Evolutionary conservation across 805 yeast species (phyloP), one percentile per base, ranked within the genome.

Genomic region (Peterozyma xylosa): DNA sequence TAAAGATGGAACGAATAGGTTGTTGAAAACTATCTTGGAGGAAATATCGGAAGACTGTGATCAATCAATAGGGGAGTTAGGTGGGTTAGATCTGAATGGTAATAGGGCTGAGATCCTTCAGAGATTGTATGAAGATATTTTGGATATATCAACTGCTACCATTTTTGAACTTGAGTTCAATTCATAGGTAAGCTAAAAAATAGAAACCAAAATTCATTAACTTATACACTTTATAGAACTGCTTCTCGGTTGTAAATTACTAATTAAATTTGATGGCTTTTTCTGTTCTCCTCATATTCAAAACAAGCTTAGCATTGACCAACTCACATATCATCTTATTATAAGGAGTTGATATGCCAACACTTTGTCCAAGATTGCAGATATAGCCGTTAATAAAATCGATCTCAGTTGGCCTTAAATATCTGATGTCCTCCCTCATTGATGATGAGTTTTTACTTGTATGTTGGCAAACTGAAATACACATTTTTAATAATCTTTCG

Each of bases 381-480:
- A 91, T 69, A 55, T 79, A 86, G 1, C 97, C 97, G 58, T 90
- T 93, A 46, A 91, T 80, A 56, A 74, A 84, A 48, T 82, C 85
- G 21, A 91, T 76, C 57, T 93, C 99, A 0, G 93, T 86, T 11
- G 68, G 71, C 50, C 74, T 72, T 47, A 74, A 63, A 49, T 62
- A 57, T 40, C 68, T 54, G 13, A 80, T 64, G 53, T 91, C 98
- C 46, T 76, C 79, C 41, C 86, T 66, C 90, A 83, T 84, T 13
- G 86, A 78, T 5, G 86, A 73, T 38, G 77, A 71, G 55, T 90
- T 91, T 35, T 70, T 57, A 11, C 13, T 6, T 14, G 47, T 76
- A 10, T 58, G 49, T 16, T 58, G 53, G 16, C 74, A 63, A 5
- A 78, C 77, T 9, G 66, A 60, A 4, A 55, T 35, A 2, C 71